phyloP scores from a whole-genome alignment of 208 protist genomes.

The Wallacemonas sp. region DNA sequence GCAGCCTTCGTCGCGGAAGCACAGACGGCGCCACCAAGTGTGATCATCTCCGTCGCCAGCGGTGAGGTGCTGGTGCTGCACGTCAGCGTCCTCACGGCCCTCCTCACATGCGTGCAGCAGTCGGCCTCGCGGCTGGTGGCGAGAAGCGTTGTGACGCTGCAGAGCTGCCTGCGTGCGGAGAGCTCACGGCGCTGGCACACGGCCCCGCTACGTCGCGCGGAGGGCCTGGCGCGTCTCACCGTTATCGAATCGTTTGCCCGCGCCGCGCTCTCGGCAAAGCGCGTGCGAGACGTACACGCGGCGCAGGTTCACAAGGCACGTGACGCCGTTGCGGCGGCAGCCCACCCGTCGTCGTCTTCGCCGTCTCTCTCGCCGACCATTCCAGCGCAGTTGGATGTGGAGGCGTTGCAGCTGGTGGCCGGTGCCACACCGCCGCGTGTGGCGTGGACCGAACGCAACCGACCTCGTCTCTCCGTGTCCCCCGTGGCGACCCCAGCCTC shows the following conservation, averaged over 20 bases:
- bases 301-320: too few species aligned
- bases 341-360: too few species aligned
- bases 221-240: background rate
- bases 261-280: background rate
- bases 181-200: constrained; percentile 25
- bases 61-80: constrained; percentile 6
- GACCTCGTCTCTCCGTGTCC: background rate
- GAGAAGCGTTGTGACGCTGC: constrained; percentile 14
- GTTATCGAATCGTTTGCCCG: background rate
- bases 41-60: background rate
- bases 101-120: background rate
- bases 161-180: constrained; percentile 20
- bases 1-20: background rate
- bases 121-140: background rate
- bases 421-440: too few species aligned
- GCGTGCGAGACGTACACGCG: too few species aligned
- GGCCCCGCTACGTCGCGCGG: constrained; percentile 9
- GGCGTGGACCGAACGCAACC: background rate
- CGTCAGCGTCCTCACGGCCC: constrained; percentile 9
- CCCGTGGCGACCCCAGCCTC: too few species aligned
- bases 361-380: too few species aligned
- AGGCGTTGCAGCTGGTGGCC: too few species aligned
- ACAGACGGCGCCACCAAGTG: background rate
- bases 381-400: too few species aligned
- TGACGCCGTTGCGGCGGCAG: too few species aligned